Conservation (phyloP, 2,329 filamentous ascomycete species). For the Hymenoscyphus salicellus region DNA sequence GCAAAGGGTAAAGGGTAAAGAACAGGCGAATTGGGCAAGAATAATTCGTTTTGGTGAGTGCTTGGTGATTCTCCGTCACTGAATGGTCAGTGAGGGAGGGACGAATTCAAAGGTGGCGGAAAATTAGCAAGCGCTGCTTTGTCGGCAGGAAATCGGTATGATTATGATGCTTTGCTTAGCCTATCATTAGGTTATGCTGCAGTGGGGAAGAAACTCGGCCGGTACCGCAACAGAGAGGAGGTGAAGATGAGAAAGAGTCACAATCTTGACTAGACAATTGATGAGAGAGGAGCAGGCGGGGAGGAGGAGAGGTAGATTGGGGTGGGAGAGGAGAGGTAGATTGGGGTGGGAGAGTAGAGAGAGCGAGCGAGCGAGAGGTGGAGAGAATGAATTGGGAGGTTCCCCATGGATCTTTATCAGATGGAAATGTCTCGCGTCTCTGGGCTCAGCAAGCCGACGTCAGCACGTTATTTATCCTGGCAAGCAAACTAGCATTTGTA, state of each 20-base stretch:
- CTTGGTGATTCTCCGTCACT: not conserved
- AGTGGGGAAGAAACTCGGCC: not conserved
- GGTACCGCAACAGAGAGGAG: not conserved
- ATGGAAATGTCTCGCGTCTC: not conserved
- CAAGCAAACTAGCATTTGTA: not conserved
- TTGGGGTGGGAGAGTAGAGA: not conserved
- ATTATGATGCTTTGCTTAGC: not conserved
- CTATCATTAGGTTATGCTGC: not conserved
- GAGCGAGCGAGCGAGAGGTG: not conserved
- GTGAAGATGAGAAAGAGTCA: not conserved
- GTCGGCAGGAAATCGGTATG: not conserved
- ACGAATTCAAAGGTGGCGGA: not conserved
- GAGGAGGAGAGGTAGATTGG: not conserved
- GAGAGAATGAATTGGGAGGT: not conserved
- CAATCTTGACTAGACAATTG: not conserved
- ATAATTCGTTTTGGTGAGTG: not conserved
- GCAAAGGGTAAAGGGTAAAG: too few relatives aligned
- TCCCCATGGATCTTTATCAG: not conserved
- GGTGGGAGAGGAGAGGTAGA: not conserved
- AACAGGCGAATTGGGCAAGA: not conserved
- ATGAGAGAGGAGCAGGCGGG: too few relatives aligned
- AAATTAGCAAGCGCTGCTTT: not conserved
- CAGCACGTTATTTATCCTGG: not conserved
- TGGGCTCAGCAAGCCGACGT: not conserved
- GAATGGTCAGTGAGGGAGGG: not conserved